A percentile compares a stretch with the other conserved stretches of the same genome.
These are phyloP conservation scores for Trichoderma citrinoviride DNA, from an alignment of 2,329 filamentous ascomycete species.

Conservation along the genomic window DNA sequence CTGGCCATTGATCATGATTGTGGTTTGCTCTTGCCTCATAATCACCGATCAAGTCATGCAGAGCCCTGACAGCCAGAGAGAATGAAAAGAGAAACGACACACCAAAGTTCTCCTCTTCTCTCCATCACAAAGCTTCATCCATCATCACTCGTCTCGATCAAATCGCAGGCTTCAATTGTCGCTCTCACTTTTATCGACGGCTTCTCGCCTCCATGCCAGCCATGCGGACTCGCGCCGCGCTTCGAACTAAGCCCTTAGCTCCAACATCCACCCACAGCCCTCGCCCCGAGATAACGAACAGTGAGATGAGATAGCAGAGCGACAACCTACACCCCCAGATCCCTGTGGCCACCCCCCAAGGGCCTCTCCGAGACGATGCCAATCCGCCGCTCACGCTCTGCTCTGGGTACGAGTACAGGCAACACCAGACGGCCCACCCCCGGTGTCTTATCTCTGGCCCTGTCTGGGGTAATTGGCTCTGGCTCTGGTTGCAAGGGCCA, in stretches of 20 bases:
- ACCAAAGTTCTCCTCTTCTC: neutral
- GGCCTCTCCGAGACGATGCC: neutral
- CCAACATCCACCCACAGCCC: slow-evolving; percentile 7
- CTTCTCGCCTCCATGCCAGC: slow-evolving; percentile 10
- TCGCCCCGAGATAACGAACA: slow-evolving; percentile 17
- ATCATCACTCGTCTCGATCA: neutral
- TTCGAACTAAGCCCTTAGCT: slow-evolving; percentile 20
- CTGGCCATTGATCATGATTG: neutral
- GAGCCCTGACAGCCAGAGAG: neutral
- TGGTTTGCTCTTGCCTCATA: neutral
- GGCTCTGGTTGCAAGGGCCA: neutral
- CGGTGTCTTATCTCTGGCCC: slow-evolving; percentile 22
- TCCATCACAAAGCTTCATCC: neutral
- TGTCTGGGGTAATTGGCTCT: slow-evolving; percentile 20
- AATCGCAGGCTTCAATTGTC: neutral
- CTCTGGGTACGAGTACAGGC: neutral
- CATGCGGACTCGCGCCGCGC: slow-evolving; percentile 15
- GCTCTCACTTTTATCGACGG: neutral
- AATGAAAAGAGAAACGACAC: neutral
- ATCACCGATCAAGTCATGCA: neutral
- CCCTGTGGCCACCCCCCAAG: slow-evolving; percentile 1
- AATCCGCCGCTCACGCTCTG: neutral
- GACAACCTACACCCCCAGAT: neutral
- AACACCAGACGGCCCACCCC: slow-evolving; percentile 7
- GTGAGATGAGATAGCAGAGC: neutral